These are phyloP conservation scores for Penicillium expansum DNA, from an alignment of 2,329 filamentous ascomycete species.

Conservation along the genomic window DNA sequence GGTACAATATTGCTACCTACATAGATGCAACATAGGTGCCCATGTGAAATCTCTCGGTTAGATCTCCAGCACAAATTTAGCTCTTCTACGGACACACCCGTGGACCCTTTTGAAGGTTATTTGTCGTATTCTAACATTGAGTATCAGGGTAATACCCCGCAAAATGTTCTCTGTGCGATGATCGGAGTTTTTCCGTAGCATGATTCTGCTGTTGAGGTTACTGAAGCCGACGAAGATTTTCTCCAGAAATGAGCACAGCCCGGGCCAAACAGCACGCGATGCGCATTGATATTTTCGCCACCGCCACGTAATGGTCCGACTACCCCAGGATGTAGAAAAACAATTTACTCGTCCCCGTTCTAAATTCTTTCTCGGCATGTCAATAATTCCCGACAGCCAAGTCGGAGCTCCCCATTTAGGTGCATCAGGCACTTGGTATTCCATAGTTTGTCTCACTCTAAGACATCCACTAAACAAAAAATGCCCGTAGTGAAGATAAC, in stretches of 20 bases:
- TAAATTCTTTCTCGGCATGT: background rate
- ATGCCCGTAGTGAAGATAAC: background rate
- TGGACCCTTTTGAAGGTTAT: background rate
- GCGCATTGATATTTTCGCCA: background rate
- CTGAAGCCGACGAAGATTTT: background rate
- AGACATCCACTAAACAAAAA: background rate
- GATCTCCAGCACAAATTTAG: background rate
- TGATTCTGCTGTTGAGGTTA: background rate
- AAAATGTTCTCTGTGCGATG: background rate
- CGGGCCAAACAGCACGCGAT: background rate
- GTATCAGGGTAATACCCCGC: background rate
- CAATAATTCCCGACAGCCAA: background rate
- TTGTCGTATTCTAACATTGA: background rate
- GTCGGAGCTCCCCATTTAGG: slow-evolving; percentile 3
- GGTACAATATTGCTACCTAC: background rate
- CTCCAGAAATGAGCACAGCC: background rate
- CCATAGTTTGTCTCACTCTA: background rate
- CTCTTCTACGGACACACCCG: background rate
- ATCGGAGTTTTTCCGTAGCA: background rate
- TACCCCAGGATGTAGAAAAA: background rate
- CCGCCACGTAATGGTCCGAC: background rate
- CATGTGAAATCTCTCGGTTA: background rate
- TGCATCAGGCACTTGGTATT: background rate
- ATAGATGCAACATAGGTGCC: background rate
- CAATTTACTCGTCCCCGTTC: too few species aligned